phyloP scores from a whole-genome alignment of 2,329 filamentous ascomycete genomes.

The Aureobasidium sp. region DNA sequence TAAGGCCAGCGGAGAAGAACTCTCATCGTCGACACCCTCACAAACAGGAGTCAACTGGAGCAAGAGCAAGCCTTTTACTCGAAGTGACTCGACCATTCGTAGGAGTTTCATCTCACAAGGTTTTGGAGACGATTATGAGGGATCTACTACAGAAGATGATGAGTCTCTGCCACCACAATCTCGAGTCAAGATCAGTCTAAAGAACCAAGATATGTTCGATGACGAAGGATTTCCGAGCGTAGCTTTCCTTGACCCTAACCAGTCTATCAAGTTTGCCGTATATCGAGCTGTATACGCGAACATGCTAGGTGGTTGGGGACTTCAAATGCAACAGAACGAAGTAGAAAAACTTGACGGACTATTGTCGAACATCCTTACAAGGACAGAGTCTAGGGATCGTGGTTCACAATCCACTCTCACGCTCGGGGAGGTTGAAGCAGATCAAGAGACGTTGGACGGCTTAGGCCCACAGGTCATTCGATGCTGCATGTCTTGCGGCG shows the following conservation, averaged over 20 bases:
- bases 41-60: constrained; percentile 40
- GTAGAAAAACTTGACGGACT: constrained; percentile 50
- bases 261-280: constrained; percentile 41
- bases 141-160: constrained; percentile 31
- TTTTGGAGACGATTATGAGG: constrained; percentile 23
- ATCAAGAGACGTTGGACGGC: neutral
- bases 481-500: constrained; percentile 16
- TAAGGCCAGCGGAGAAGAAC: constrained; percentile 30
- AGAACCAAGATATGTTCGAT: constrained; percentile 51
- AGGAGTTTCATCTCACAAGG: constrained; percentile 22
- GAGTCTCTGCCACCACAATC: constrained; percentile 26
- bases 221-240: constrained; percentile 41
- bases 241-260: constrained; percentile 44
- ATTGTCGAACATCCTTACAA: constrained; percentile 27
- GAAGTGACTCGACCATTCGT: constrained; percentile 24
- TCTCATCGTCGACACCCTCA: constrained; percentile 36
- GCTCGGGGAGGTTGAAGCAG: neutral
- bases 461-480: constrained; percentile 4
- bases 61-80: constrained; percentile 28
- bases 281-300: constrained; percentile 54
- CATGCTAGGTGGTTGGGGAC: constrained; percentile 51
- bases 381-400: constrained; percentile 1
- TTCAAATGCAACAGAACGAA: constrained; percentile 49
- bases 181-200: constrained; percentile 45
- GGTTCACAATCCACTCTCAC: constrained; percentile 16